Base-by-base conservation (phyloP, 768 basidiomycete genomes). In the Xerocomus spinulosus region DNA sequence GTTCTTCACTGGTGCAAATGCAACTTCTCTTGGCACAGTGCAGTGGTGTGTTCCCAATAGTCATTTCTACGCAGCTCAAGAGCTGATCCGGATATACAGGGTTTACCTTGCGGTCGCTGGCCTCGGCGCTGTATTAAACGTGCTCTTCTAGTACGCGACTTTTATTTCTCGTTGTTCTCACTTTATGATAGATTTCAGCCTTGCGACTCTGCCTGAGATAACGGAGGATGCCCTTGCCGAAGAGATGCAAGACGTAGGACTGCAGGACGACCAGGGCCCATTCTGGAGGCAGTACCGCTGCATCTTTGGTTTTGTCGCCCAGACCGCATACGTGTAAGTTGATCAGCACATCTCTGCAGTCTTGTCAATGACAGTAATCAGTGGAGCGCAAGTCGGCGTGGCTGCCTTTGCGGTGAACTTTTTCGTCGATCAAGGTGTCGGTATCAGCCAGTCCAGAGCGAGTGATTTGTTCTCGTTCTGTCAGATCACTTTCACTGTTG, bases 261-360 rank as follows among this genome's bases (percentile, higher is more conserved):
- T 71, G 12, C 65, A 67, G 20, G 60, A 61, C 6, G 72, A 75
- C 32, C 63, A 69, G 17, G 76, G 79, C 44, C 69, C 86, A 3
- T 86, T 89, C 67, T 76, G 74, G 71, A 82, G 74, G 65, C 85
- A 88, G 55, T 82, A 78, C 55, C 77, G 79, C 46, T 83, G 83
- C 51, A 70, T 87, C 42, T 81, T 85, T 58, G 86, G 86, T 25
- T 85, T 78, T 56, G 75, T 86, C 46, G 83, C 83, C 17, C 87
- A 89, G 62, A 87, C 81, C 35, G 68, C 74, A 34, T 85, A 84
- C 56, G 73, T 78, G 76, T 83, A 67, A 42, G 80, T 67, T 66
- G 24, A 48, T 26, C 5, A 14, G 35, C 12, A 21, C 6, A 24
- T 33, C 28, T 14, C 18, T 37, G 9, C 9, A 9, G 3, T 40